Evolutionary conservation across 2,329 filamentous ascomycete genomes (phyloP).

Genomic region (Cladosporium velox): DNA sequence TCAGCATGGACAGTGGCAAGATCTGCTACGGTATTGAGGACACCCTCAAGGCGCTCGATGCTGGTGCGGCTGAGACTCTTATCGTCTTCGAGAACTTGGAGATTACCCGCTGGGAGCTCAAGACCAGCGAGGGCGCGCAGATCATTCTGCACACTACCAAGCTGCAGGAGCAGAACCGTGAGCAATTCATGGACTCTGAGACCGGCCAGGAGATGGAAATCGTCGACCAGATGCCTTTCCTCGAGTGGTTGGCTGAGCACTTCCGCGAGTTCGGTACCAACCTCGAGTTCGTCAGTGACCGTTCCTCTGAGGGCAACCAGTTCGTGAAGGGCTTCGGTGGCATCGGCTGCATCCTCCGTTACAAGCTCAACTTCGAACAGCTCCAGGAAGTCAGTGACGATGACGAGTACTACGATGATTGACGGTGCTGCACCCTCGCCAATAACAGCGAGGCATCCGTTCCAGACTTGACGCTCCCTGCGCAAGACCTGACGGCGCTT

Average conservation of each 20-base stretch:
- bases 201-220: slow-evolving; percentile 98
- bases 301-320: slow-evolving; percentile 97
- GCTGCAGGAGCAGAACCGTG: slow-evolving; percentile 74
- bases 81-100: slow-evolving; percentile 98
- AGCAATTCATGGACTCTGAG: slow-evolving; percentile 90
- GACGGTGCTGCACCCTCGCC: slow-evolving; percentile 69
- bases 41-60: slow-evolving; percentile 92
- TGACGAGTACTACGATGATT: slow-evolving; percentile 81
- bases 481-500: slow-evolving; percentile 57
- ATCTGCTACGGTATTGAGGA: slow-evolving; percentile 98
- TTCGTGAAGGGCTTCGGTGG: slow-evolving; percentile 99
- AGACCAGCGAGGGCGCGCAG: slow-evolving; percentile 72
- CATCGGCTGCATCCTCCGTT: slow-evolving; percentile 93
- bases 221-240: slow-evolving; percentile 81
- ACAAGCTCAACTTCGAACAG: slow-evolving; percentile 99
- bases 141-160: slow-evolving; percentile 86
- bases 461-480: slow-evolving; percentile 56
- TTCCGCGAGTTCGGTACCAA: slow-evolving; percentile 97
- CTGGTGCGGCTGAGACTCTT: slow-evolving; percentile 88
- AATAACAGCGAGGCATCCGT: slow-evolving; percentile 75
- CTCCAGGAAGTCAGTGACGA: slow-evolving; percentile 82
- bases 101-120: slow-evolving; percentile 86
- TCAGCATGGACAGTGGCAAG: slow-evolving; percentile 94
- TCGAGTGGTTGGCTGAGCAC: slow-evolving; percentile 99
- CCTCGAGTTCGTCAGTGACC: slow-evolving; percentile 95